phyloP scores from a whole-genome alignment of 192 early-diverging fungal species.

The Umbelopsis isabellina region DNA sequence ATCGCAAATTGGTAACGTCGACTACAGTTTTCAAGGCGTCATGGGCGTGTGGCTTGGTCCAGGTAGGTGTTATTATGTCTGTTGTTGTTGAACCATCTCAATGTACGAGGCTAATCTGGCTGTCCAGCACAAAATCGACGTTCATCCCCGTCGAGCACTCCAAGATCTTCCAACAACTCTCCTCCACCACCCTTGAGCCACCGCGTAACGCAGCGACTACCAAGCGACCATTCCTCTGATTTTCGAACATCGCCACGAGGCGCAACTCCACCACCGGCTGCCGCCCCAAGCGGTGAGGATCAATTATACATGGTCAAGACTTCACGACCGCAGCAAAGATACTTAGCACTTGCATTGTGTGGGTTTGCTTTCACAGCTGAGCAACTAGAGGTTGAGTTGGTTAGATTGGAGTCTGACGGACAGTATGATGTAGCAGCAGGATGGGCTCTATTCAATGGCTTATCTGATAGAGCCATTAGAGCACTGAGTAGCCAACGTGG shows the following conservation, averaged over 20 bases:
- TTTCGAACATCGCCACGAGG: slow-evolving; percentile 43
- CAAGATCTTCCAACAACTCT: neutral
- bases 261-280: slow-evolving; percentile 41
- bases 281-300: slow-evolving; percentile 9
- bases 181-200: slow-evolving; percentile 2
- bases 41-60: slow-evolving; percentile 45
- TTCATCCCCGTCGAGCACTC: slow-evolving; percentile 3
- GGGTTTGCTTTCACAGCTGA: slow-evolving; percentile 52
- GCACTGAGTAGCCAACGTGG: slow-evolving; percentile 58
- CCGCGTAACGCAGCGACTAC: neutral
- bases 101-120: slow-evolving; percentile 11
- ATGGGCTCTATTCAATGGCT: slow-evolving; percentile 84
- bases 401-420: slow-evolving; percentile 63
- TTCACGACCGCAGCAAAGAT: slow-evolving; percentile 50
- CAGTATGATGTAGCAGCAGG: slow-evolving; percentile 88
- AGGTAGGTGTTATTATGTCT: slow-evolving; percentile 16
- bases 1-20: slow-evolving; percentile 49
- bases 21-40: slow-evolving; percentile 60
- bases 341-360: slow-evolving; percentile 52
- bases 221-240: neutral
- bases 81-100: neutral
- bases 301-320: slow-evolving; percentile 45
- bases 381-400: slow-evolving; percentile 50
- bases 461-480: slow-evolving; percentile 72
- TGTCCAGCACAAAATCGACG: slow-evolving; percentile 13